These are phyloP conservation scores for Myxozyma sirexii DNA, from an alignment of 805 yeast genomes.

Conservation along the genomic window DNA sequence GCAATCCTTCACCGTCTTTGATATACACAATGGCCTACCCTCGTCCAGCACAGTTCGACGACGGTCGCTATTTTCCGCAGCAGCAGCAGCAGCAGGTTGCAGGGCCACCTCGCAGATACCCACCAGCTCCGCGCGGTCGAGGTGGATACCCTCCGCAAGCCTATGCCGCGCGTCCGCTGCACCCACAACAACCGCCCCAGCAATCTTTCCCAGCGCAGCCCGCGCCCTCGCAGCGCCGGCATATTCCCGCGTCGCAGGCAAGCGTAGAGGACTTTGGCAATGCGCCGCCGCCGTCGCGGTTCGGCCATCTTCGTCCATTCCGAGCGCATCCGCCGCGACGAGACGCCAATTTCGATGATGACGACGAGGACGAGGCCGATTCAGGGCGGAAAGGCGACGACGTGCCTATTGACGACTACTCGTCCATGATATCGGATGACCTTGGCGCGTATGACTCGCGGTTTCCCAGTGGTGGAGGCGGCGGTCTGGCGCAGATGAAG, in stretches of 20 bases:
- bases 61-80: neutral
- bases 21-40: slow-evolving; percentile 13
- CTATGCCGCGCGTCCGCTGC: neutral
- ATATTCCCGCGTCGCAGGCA: slow-evolving; percentile 15
- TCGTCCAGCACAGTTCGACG: slow-evolving; percentile 11
- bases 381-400: slow-evolving; percentile 5
- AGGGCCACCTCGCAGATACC: neutral
- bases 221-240: neutral
- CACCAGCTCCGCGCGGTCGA: neutral
- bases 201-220: neutral
- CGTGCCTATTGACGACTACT: slow-evolving; percentile 22
- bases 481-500: slow-evolving; percentile 14
- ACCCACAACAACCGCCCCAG: slow-evolving; percentile 5
- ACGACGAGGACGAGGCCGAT: slow-evolving; percentile 9
- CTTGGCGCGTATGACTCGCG: slow-evolving; percentile 27
- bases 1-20: neutral
- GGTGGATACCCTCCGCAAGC: neutral
- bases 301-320: slow-evolving; percentile 1
- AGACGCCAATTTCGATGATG: neutral
- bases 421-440: slow-evolving; percentile 25
- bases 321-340: slow-evolving; percentile 12
- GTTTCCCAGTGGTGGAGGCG: slow-evolving; percentile 22
- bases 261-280: slow-evolving; percentile 7
- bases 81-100: neutral
- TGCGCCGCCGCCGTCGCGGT: slow-evolving; percentile 8